Percentiles rank a stretch among this genome's conserved stretches.
phyloP scores from a whole-genome alignment of 352 stramenopile genomes.

The Phytophthora uliginosa region DNA sequence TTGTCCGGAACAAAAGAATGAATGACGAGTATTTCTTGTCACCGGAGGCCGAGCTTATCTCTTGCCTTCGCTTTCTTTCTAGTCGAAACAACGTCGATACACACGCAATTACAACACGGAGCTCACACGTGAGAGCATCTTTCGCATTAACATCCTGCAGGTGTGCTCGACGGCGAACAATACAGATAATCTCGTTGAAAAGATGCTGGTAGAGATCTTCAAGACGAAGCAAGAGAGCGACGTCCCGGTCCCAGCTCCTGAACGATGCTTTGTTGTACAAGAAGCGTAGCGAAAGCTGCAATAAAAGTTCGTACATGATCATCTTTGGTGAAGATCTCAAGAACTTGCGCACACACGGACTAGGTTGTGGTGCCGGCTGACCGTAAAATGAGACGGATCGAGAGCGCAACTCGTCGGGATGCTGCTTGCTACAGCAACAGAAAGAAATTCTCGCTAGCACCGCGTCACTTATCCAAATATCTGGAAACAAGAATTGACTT shows the following conservation, averaged over 20 bases:
- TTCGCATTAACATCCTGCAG: constrained; percentile 4
- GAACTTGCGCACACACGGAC: constrained; percentile 7
- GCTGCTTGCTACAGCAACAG: constrained; percentile 14
- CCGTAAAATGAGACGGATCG: not conserved
- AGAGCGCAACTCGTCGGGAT: not conserved
- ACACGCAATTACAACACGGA: constrained; percentile 46
- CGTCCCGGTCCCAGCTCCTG: constrained; percentile 58
- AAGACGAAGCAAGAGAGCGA: constrained; percentile 58
- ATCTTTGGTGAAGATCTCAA: constrained; percentile 32
- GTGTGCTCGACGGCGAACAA: constrained; percentile 14
- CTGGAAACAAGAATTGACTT: constrained; percentile 25
- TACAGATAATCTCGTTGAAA: constrained; percentile 44
- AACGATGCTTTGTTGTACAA: constrained; percentile 40
- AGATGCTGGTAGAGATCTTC: constrained; percentile 57
- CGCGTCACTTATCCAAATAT: constrained; percentile 25
- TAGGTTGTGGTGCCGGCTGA: not conserved
- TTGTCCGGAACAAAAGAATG: constrained; percentile 49
- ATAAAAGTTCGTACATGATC: constrained; percentile 50
- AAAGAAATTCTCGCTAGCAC: constrained; percentile 13
- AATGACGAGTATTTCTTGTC: constrained; percentile 67
- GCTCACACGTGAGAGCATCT: constrained; percentile 31
- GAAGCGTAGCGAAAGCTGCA: constrained; percentile 54
- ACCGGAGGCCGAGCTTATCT: constrained; percentile 36
- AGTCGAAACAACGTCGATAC: constrained; percentile 60
- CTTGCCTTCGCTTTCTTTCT: constrained; percentile 54